Base-by-base conservation (phyloP, 768 basidiomycete genomes). In the Mycena latifolia region DNA sequence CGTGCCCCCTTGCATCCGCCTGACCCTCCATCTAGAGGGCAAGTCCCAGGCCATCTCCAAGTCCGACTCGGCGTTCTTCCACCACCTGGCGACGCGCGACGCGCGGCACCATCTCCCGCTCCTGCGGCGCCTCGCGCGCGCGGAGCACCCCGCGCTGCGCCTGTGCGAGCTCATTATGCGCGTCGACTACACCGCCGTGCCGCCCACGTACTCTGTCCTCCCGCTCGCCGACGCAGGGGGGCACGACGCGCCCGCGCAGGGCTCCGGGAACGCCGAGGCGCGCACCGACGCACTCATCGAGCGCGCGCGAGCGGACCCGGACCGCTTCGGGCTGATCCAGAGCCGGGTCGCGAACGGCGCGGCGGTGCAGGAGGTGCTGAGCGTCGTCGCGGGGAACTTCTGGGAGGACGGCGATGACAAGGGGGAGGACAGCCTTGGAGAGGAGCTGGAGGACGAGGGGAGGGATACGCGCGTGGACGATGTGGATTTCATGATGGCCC, bases 251-350 rank as follows among this genome's bases (percentile, higher is more conserved):
- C 22, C 25, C n/a, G 65, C 61, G 1, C 52, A 53, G 10, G 72
- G 72, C 2, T 74, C 75, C 27, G 56, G 59, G 24, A 78, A 77
- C 50, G 69, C 75, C n/a, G 75, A 76, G 59, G 78, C 77, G 35
- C 72, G 80, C n/a, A 79, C 78, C 69, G 77, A 79, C n/a, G 76
- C 75, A 24, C 64, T 80, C 4, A 63, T 82, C 57, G 78, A 81
- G 62, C 74, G 77, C 47, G 79, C 75, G 25, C 67, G 73, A 45
- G 67, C 74, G n/a, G 71, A 79, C 69, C 77, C 76, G n/a, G 77
- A 73, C 8, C 72, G 71, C 28, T 76, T 72, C 55, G 72, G 75
- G 24, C 72, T 80, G 17, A 72, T 82, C 11, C 76, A 80, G 69
- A 78, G 75, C 71, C 72, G 61, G 65, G 73, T 82, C 29, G 72